These are phyloP conservation scores for Monilinia fructigena DNA, from an alignment of 2,329 filamentous ascomycete genomes.

Conservation along the genomic window DNA sequence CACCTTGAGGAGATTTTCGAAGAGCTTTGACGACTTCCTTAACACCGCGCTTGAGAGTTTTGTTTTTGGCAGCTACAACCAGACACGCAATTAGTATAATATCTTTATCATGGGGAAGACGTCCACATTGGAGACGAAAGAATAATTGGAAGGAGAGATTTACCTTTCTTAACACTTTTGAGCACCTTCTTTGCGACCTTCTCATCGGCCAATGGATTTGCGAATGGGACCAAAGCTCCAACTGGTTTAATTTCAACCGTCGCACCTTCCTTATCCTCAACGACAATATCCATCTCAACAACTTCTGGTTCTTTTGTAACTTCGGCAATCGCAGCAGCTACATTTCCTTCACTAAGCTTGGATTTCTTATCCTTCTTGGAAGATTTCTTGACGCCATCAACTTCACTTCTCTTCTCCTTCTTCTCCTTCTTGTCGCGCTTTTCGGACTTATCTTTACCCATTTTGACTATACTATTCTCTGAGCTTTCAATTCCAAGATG, in stretches of 20 bases:
- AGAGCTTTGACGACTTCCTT: conserved; percentile 99
- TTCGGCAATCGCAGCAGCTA: conserved; percentile 62
- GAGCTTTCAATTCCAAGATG: conserved; percentile 8
- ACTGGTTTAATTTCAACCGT: conserved; percentile 48
- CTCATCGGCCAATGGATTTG: conserved; percentile 75
- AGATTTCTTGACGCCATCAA: conserved; percentile 46
- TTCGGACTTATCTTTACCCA: conserved; percentile 39
- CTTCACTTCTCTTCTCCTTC: conserved; percentile 63
- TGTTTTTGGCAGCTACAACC: conserved; percentile 80
- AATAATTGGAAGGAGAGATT: conserved; percentile 19
- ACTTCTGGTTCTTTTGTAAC: conserved; percentile 57
- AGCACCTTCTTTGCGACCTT: conserved; percentile 69
- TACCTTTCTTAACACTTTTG: conserved; percentile 62
- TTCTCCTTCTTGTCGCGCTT: conserved; percentile 54
- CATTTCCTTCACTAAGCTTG: conserved; percentile 48
- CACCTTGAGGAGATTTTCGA: conserved; percentile 78
- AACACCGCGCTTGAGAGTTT: conserved; percentile 93
- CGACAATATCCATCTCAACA: conserved; percentile 45
- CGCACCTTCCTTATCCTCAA: conserved; percentile 42
- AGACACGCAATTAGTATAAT: conserved; percentile 27
- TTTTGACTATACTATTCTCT: conserved; percentile 27
- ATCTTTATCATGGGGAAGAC: neutral
- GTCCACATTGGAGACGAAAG: neutral
- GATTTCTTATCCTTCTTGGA: conserved; percentile 43
- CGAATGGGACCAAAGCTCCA: conserved; percentile 76